phyloP scores from a whole-genome alignment of 2,329 filamentous ascomycete species.

The Nemania sp. region DNA sequence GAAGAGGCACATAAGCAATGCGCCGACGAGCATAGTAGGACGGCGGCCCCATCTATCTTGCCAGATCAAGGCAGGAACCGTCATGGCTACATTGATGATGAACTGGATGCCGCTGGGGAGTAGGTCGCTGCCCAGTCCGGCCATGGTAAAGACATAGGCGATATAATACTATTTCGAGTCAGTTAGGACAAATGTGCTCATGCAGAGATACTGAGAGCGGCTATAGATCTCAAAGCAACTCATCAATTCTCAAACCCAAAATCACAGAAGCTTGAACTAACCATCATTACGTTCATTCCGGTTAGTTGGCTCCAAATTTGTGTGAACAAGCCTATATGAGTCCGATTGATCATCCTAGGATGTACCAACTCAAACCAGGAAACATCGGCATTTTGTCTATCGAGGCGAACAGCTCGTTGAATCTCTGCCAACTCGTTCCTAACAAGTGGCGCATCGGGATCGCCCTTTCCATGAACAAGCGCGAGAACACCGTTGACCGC shows the following conservation, averaged over 20 bases:
- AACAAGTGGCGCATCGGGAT: conserved; percentile 67
- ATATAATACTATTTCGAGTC: conserved; percentile 59
- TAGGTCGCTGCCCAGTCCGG: conserved; percentile 63
- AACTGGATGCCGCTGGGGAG: conserved; percentile 72
- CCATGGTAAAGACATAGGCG: conserved; percentile 72
- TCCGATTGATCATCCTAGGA: conserved; percentile 74
- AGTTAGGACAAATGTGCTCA: background rate
- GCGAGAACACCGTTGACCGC: conserved; percentile 52
- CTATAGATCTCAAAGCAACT: too few relatives aligned
- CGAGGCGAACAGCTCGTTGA: conserved; percentile 72
- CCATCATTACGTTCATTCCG: conserved; percentile 73
- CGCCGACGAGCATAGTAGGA: conserved; percentile 65
- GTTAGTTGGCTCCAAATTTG: conserved; percentile 78
- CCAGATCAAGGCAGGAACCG: conserved; percentile 72
- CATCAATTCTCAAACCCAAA: too few relatives aligned
- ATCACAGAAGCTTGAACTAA: conserved; percentile 39
- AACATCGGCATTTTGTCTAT: conserved; percentile 69
- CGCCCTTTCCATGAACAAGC: conserved; percentile 66
- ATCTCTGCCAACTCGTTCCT: conserved; percentile 72
- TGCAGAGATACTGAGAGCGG: background rate
- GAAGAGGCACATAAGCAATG: conserved; percentile 61
- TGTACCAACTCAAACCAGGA: conserved; percentile 73
- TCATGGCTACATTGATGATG: conserved; percentile 80
- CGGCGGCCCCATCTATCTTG: conserved; percentile 78
- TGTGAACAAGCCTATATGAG: conserved; percentile 70